Evolutionary conservation across 805 yeast species (phyloP).

Genomic region (Ogataea trehalophila): DNA sequence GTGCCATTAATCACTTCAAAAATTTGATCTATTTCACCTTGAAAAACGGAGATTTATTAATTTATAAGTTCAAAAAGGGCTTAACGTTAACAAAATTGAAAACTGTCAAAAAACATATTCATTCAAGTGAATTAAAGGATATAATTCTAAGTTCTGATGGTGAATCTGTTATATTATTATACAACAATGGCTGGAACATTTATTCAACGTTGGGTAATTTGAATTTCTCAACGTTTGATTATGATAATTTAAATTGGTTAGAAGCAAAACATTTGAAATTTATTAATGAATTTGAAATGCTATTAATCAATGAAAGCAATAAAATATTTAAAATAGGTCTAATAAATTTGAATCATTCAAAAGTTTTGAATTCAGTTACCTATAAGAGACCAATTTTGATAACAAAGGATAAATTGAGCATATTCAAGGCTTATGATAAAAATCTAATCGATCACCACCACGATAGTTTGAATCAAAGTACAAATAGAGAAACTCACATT

Average conservation of each 20-base stretch:
- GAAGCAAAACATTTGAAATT: constrained; percentile 15
- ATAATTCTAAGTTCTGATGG: constrained; percentile 25
- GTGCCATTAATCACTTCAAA: constrained; percentile 37
- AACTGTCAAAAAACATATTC: constrained; percentile 33
- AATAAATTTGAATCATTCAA: constrained; percentile 21
- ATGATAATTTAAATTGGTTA: constrained; percentile 23
- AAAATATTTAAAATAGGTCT: constrained; percentile 28
- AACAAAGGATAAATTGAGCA: constrained; percentile 34
- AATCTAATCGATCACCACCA: constrained; percentile 34
- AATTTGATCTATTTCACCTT: constrained; percentile 37
- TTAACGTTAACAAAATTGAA: constrained; percentile 26
- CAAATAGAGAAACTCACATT: constrained; percentile 35
- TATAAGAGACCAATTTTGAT: constrained; percentile 38
- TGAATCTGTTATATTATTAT: constrained; percentile 23
- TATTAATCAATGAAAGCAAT: constrained; percentile 24
- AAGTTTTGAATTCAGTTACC: constrained; percentile 18
- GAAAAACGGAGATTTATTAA: constrained; percentile 31
- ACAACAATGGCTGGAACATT: constrained; percentile 42
- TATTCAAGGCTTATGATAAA: constrained; percentile 46
- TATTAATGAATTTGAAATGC: constrained; percentile 29
- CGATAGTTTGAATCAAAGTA: constrained; percentile 14
- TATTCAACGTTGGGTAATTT: constrained; percentile 45
- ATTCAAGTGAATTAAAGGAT: constrained; percentile 27
- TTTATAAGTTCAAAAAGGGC: constrained; percentile 35
- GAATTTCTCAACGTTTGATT: constrained; percentile 36